Percentiles rank a stretch among this genome's conserved stretches.
phyloP scores from a whole-genome alignment of 345 rosid species.

The Passiflora organensis region DNA sequence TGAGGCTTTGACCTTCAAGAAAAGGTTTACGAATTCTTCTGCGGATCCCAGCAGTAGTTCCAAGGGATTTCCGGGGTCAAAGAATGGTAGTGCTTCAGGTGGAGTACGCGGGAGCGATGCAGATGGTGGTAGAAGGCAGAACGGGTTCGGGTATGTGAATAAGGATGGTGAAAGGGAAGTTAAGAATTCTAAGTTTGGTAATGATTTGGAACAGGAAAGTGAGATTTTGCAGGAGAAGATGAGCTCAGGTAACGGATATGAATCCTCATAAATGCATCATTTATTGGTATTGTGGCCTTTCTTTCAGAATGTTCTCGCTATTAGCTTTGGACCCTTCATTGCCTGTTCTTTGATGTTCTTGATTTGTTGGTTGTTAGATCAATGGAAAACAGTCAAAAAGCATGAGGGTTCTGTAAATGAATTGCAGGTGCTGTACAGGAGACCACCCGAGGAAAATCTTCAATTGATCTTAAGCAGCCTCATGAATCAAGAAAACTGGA shows the following conservation, averaged over 20 bases:
- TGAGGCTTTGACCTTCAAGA: slow-evolving; percentile 41
- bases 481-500: slow-evolving; percentile 12
- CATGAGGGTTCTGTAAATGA: slow-evolving; percentile 13
- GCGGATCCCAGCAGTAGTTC: slow-evolving; percentile 17
- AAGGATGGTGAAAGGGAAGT: too few species aligned
- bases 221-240: slow-evolving; percentile 11
- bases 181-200: too few species aligned
- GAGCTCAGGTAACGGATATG: slow-evolving; percentile 40
- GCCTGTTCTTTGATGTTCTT: slow-evolving; percentile 1
- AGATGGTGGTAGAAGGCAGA: slow-evolving; percentile 1
- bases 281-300: neutral
- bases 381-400: slow-evolving; percentile 1
- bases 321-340: too few species aligned
- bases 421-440: slow-evolving; percentile 45
- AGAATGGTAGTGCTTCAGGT: neutral
- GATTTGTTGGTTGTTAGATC: neutral
- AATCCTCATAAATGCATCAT: too few species aligned
- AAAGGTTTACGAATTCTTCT: slow-evolving; percentile 43
- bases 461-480: slow-evolving; percentile 25
- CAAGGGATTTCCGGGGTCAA: slow-evolving; percentile 48
- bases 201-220: slow-evolving; percentile 15
- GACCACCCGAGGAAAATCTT: slow-evolving; percentile 20
- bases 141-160: too few species aligned
- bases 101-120: slow-evolving; percentile 2
- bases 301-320: neutral